Evolutionary conservation across 208 protist species (phyloP), one percentile per base, ranked within the genome.

Genomic region (Tritrichomonas musculus): DNA sequence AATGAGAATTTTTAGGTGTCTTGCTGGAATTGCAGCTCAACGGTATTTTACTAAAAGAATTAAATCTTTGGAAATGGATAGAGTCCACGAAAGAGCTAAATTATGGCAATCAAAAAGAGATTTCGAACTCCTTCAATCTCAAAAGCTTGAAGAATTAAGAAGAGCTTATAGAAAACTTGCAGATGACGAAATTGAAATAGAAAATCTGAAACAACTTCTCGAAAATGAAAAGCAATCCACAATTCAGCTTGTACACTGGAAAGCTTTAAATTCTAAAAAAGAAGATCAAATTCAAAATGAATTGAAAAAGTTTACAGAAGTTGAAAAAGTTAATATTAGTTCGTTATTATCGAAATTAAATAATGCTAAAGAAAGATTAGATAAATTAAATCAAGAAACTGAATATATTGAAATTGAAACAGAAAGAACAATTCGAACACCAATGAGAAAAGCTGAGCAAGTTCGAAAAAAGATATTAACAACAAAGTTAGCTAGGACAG

Each of bases 221-320:
- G 73, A 84, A 30, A 84, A 44, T 53, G 44, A 84, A 53, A 84
- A 53, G 44, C 73, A 84, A 53, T 39, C 20, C 9, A 84, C 73
- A 53, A 84, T 84, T 33, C 36, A 84, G 30, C 36, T 84, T 30
- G 73, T 84, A 25, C 73, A 84, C 14, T 84, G 73, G 73, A 84
- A 84, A 53, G 73, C 73, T 47, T 53, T 84, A n/a, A 84, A 84
- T n/a, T 17, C 73, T 8, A 84, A 84, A 30, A 49, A 53, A 53
- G 73, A 84, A 84, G 73, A 84, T 25, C 25, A 84, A 53, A 8
- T 84, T 8, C 49, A 84, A 33, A 53, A 53, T n/a, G 36, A 84
- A n/a, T 30, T 84, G 4, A 22, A 49, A 3, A 33, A 84, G 25
- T 53, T 84, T n/a, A 25, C 9, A n/a, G 25, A 44, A 25, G 25